Conservation (phyloP, 2,329 filamentous ascomycete species). For the Cladosporium sp. region DNA sequence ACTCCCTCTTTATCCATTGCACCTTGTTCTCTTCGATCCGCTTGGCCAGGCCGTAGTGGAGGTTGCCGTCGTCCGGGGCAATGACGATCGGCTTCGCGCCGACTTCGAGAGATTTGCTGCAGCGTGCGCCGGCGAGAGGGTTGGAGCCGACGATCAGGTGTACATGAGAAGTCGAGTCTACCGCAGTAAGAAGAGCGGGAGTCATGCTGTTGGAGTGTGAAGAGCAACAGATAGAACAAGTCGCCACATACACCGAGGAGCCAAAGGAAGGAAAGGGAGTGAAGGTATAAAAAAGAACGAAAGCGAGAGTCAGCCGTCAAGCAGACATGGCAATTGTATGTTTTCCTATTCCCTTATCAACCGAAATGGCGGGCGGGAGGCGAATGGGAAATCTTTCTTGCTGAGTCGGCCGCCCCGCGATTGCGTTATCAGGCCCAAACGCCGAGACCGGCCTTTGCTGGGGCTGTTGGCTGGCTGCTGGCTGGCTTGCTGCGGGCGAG, state of each 20-base stretch:
- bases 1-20: conserved; percentile 58
- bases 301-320: neutral
- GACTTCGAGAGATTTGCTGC: conserved; percentile 69
- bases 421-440: conserved; percentile 6
- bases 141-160: conserved; percentile 85
- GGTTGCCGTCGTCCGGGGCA: conserved; percentile 54
- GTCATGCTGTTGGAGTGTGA: conserved; percentile 29
- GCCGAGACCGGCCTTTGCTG: neutral
- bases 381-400: neutral
- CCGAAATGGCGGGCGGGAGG: neutral
- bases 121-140: conserved; percentile 78
- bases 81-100: conserved; percentile 77
- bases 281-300: neutral
- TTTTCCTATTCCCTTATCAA: conserved; percentile 5
- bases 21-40: conserved; percentile 61
- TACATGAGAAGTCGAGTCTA: conserved; percentile 62
- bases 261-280: neutral
- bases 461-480: neutral
- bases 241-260: neutral
- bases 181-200: conserved; percentile 62
- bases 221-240: neutral
- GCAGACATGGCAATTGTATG: neutral
- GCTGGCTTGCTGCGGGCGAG: no score
- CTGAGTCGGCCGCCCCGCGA: neutral
- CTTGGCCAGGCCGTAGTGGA: conserved; percentile 56